Percentiles rank a stretch among this genome's conserved stretches.
phyloP scores from a whole-genome alignment of 2,329 filamentous ascomycete genomes.

The Alternaria sp. region DNA sequence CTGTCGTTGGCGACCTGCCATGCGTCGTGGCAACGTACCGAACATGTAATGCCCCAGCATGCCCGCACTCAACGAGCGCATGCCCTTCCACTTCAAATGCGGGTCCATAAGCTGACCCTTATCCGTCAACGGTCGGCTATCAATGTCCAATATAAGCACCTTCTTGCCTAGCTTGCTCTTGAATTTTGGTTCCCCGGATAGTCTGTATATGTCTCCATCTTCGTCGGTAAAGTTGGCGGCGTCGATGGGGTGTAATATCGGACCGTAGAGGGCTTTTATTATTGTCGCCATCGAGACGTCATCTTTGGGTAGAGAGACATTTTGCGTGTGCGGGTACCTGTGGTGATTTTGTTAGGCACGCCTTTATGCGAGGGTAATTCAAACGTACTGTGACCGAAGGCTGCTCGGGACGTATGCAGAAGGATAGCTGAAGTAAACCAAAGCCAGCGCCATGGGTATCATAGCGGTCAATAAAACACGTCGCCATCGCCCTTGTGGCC shows the following conservation, averaged over 20 bases:
- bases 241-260: slow-evolving; percentile 47
- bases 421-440: slow-evolving; percentile 44
- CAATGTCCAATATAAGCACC: slow-evolving; percentile 50
- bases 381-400: slow-evolving; percentile 36
- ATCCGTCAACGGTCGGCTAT: slow-evolving; percentile 47
- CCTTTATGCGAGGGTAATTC: background rate
- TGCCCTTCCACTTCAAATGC: slow-evolving; percentile 49
- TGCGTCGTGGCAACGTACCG: slow-evolving; percentile 27
- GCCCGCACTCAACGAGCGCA: slow-evolving; percentile 48
- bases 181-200: slow-evolving; percentile 44
- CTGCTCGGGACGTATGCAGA: slow-evolving; percentile 33
- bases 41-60: slow-evolving; percentile 54
- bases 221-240: slow-evolving; percentile 51
- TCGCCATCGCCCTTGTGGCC: slow-evolving; percentile 48
- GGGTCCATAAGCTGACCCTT: slow-evolving; percentile 49
- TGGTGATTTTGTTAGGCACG: slow-evolving; percentile 2
- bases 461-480: slow-evolving; percentile 43
- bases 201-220: slow-evolving; percentile 46
- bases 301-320: slow-evolving; percentile 36
- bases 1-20: background rate
- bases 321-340: slow-evolving; percentile 39
- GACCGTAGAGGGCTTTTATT: slow-evolving; percentile 49
- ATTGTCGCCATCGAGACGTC: slow-evolving; percentile 49
- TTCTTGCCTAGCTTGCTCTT: slow-evolving; percentile 49
- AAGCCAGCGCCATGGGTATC: slow-evolving; percentile 41